Conservation (phyloP, 768 basidiomycete species). For the Lactarius tabidus region DNA sequence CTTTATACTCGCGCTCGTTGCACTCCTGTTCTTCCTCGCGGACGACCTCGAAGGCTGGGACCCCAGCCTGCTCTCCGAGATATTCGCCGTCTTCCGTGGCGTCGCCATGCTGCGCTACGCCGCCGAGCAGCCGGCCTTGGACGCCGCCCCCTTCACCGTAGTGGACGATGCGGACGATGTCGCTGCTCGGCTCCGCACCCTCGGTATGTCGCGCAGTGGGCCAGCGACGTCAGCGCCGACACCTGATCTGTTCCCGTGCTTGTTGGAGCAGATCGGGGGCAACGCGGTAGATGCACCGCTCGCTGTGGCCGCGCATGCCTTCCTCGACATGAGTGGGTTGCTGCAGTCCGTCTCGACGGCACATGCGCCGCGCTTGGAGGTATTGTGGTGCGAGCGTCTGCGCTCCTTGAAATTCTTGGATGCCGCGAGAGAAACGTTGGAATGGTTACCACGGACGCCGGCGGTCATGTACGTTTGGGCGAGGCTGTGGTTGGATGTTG, state of each 20-base stretch:
- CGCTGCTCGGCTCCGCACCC: constrained; percentile 58
- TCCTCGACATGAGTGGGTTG: constrained; percentile 62
- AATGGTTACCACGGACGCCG: constrained; percentile 76
- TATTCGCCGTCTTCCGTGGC: constrained; percentile 78
- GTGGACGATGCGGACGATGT: constrained; percentile 50
- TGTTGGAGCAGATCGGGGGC: constrained; percentile 50
- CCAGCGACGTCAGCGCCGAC: constrained; percentile 29
- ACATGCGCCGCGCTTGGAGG: constrained; percentile 62
- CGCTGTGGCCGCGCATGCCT: constrained; percentile 61
- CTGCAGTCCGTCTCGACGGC: constrained; percentile 67
- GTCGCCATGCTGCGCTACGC: constrained; percentile 65
- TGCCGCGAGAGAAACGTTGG: constrained; percentile 59
- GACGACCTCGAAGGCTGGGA: constrained; percentile 63
- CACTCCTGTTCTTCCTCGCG: constrained; percentile 66
- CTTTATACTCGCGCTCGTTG: constrained; percentile 59
- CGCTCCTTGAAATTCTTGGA: constrained; percentile 58
- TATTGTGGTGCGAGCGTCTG: constrained; percentile 67
- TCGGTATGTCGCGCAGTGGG: constrained; percentile 55
- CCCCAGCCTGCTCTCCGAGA: constrained; percentile 60
- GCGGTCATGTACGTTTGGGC: constrained; percentile 71
- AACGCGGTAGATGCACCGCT: constrained; percentile 39
- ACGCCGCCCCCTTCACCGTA: constrained; percentile 31
- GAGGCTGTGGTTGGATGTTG: constrained; percentile 59
- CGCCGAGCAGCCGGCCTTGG: constrained; percentile 53
- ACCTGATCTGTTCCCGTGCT: constrained; percentile 58